Evolutionary conservation across 2,329 filamentous ascomycete species (phyloP).

Genomic region (Apiospora sp.): DNA sequence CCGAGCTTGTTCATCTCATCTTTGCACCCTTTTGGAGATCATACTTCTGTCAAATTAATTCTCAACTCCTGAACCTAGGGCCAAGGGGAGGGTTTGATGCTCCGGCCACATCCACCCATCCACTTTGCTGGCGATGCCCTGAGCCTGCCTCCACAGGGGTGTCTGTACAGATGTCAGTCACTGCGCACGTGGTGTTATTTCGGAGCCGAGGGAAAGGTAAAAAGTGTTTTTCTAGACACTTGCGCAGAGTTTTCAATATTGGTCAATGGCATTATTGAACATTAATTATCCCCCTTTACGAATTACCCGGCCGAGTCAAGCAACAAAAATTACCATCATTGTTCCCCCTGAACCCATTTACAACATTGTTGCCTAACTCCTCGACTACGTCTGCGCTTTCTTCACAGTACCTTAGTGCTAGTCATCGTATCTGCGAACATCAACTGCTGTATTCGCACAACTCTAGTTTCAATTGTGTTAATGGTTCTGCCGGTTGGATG

Average conservation of each 20-base stretch:
- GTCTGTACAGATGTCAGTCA: background rate
- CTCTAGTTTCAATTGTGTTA: background rate
- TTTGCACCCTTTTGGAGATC: background rate
- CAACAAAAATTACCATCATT: too few species aligned
- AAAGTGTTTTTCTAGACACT: background rate
- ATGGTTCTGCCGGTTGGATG: background rate
- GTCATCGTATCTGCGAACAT: background rate
- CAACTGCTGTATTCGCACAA: background rate
- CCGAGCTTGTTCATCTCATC: constrained; percentile 8
- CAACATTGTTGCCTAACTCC: too few species aligned
- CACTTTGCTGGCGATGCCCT: background rate
- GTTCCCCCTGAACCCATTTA: background rate
- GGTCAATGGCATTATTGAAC: background rate
- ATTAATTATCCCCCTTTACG: background rate
- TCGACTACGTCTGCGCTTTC: background rate
- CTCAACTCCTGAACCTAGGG: background rate
- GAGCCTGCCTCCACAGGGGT: background rate
- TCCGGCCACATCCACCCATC: background rate
- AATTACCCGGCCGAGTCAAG: background rate
- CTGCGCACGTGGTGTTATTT: background rate
- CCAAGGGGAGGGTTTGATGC: background rate
- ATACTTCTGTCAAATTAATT: background rate
- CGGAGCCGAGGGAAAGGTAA: background rate
- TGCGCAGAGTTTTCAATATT: background rate
- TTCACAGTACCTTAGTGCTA: background rate